phyloP scores from a whole-genome alignment of 164 flowering plant species.

The Sedum album region DNA sequence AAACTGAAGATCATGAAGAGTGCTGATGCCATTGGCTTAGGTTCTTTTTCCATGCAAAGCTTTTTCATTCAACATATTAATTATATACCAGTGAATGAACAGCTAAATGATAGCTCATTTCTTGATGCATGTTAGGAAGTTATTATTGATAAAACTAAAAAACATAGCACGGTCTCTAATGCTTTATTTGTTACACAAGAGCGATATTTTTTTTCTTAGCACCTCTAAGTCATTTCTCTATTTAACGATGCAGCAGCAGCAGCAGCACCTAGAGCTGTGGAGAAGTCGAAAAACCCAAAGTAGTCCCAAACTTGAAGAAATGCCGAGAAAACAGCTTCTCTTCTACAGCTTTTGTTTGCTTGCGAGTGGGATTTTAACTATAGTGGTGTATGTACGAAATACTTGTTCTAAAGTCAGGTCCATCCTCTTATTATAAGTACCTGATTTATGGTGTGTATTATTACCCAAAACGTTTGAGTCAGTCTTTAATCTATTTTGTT shows the following conservation, averaged over 20 bases:
- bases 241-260: conserved; percentile 13
- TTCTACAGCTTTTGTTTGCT: not conserved
- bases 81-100: no score
- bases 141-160: conserved; percentile 11
- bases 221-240: conserved; percentile 9
- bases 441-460: conserved; percentile 1
- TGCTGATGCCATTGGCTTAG: conserved; percentile 71
- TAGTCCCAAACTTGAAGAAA: conserved; percentile 17
- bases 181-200: not conserved
- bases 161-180: no score
- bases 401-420: not conserved
- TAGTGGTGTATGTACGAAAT: conserved; percentile 2
- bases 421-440: not conserved
- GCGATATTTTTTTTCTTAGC: not conserved
- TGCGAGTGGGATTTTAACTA: not conserved
- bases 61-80: no score
- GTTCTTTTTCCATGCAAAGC: conserved; percentile 21
- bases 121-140: not conserved
- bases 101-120: not conserved
- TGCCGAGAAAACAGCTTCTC: not conserved
- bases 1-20: conserved; percentile 75
- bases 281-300: conserved; percentile 48
- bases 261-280: conserved; percentile 77
- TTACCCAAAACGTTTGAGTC: not conserved
- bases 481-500: not conserved